Evolutionary conservation across 1,284 basidiomycete genomes (phyloP).

Genomic region (Cystobasidiaceae sp.): DNA sequence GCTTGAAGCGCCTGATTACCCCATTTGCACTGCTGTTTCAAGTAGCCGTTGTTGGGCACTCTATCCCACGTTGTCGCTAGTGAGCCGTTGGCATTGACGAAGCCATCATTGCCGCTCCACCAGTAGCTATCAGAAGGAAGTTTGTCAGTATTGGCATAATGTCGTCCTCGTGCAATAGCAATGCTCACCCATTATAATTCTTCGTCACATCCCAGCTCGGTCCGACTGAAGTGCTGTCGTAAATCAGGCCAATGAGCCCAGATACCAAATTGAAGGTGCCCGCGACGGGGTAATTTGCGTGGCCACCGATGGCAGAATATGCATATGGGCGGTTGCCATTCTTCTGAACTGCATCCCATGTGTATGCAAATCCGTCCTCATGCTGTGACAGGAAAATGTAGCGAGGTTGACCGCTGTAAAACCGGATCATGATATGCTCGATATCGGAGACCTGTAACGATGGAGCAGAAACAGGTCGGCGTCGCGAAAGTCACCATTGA

Average conservation of each 20-base stretch:
- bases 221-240: slow-evolving; percentile 16
- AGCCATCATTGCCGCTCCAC: slow-evolving; percentile 21
- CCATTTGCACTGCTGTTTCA: slow-evolving; percentile 27
- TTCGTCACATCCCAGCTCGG: slow-evolving; percentile 12
- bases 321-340: slow-evolving; percentile 17
- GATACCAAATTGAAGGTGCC: slow-evolving; percentile 22
- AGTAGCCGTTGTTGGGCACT: slow-evolving; percentile 12
- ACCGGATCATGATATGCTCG: slow-evolving; percentile 37
- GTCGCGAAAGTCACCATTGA: too few relatives aligned
- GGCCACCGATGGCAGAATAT: slow-evolving; percentile 23
- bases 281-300: slow-evolving; percentile 27
- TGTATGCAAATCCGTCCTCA: slow-evolving; percentile 35
- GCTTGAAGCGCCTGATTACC: slow-evolving; percentile 18
- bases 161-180: background rate
- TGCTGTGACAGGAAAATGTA: slow-evolving; percentile 37
- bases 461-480: too few relatives aligned
- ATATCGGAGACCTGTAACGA: slow-evolving; percentile 26
- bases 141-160: background rate
- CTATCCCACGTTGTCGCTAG: slow-evolving; percentile 5
- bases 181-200: slow-evolving; percentile 25
- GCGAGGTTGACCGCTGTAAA: slow-evolving; percentile 30
- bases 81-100: slow-evolving; percentile 18
- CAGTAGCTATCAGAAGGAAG: slow-evolving; percentile 7
- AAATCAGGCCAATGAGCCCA: slow-evolving; percentile 13
- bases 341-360: slow-evolving; percentile 34